Base-by-base conservation (phyloP, 2,329 filamentous ascomycete species). In the Graphiopsis chlorocephala region DNA sequence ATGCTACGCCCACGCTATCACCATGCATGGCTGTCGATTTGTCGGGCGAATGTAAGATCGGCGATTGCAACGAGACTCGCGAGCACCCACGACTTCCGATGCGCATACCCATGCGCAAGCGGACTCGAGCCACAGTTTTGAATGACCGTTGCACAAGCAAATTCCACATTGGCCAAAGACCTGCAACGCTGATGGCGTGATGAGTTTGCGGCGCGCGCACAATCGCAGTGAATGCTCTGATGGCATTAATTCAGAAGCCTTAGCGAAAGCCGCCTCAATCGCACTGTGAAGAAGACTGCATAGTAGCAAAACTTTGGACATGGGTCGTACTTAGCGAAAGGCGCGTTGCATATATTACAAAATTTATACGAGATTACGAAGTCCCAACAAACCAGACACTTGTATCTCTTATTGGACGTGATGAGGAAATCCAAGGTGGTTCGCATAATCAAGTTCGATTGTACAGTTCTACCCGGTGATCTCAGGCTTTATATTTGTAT, bases 361-460 rank as follows among this genome's bases (percentile, higher is more conserved):
- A 56, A 56, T 56, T 26, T 56, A 56, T 17, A 56, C 31, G 53
- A 56, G 53, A 11, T 26, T 56, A 56, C 31, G 53, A 56, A 8
- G 28, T n/a, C 3, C 15, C 33, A 11, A 31, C 29, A 11, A 11
- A 11, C 31, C 29, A 11, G 31, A 11, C 31, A 33, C 31, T 33
- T 33, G 31, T 33, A 12, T 33, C 29, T 35, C 14, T 35, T 4
- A 3, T 4, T 35, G 33, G 12, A 14, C 33, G 33, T 35, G 33
- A 6, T 15, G 14, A 35, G 31, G 33, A 35, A 3, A 15, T 15
- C 14, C 3, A 15, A 11, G n/a, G 3, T 45, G 38, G 3, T 45
- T 45, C n/a, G 12, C 2, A 45, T 35, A 35, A 35, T 35, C 2
- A 14, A n/a, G 17, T 42, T 42, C 10, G 17, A n/a, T n/a, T 4